These are phyloP conservation scores for Taphrina sp. DNA, from an alignment of 1,139 yeast genomes.

Conservation along the genomic window DNA sequence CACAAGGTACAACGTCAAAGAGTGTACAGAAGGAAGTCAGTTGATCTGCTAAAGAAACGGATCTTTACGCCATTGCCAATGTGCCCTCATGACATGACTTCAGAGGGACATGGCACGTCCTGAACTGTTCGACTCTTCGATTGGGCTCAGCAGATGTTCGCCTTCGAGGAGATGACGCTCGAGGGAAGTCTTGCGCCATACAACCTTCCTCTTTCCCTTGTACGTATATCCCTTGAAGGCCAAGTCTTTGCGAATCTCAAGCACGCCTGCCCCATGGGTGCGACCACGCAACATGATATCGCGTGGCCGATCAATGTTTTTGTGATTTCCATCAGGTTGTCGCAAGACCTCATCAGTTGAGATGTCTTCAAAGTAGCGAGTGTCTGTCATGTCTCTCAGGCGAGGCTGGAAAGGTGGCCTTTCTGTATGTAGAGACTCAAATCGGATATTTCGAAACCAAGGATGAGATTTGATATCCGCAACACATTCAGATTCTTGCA, in stretches of 20 bases:
- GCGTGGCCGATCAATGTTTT: constrained; percentile 23
- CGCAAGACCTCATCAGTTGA: constrained; percentile 25
- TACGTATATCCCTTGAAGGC: constrained; percentile 34
- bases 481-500: constrained; percentile 43
- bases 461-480: constrained; percentile 66
- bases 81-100: too few species aligned
- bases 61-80: too few species aligned
- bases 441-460: constrained; percentile 61
- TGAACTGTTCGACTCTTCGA: too few species aligned
- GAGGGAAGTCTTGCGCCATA: too few species aligned
- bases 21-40: too few species aligned
- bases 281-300: constrained; percentile 32
- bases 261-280: constrained; percentile 17
- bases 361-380: constrained; percentile 73
- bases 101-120: constrained; percentile 30
- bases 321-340: constrained; percentile 4
- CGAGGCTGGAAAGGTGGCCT: constrained; percentile 81
- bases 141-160: too few species aligned
- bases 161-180: too few species aligned
- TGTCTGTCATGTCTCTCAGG: constrained; percentile 76
- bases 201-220: constrained; percentile 12
- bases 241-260: constrained; percentile 30
- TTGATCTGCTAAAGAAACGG: too few species aligned
- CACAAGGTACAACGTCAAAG: not conserved
- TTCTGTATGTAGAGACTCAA: constrained; percentile 69